A percentile compares a stretch with the other conserved stretches of the same genome.
Evolutionary conservation across 176 grass and related monocot species (phyloP).

Genomic region (Eragrostis curvula): DNA sequence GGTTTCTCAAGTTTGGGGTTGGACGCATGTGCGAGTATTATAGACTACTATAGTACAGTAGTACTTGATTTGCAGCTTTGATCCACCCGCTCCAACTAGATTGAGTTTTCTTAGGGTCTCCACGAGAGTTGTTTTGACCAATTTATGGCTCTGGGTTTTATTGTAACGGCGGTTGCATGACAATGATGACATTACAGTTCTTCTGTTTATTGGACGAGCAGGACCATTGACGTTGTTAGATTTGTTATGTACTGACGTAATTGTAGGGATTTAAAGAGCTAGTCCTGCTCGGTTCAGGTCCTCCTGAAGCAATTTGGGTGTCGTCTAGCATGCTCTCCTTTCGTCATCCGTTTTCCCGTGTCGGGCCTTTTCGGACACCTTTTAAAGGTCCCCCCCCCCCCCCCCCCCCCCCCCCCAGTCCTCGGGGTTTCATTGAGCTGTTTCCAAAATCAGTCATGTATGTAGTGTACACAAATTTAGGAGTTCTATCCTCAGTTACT

Average conservation of each 20-base stretch:
- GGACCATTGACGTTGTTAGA: not conserved
- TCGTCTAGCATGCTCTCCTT: not conserved
- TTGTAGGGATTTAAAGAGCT: not conserved
- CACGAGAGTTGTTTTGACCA: not conserved
- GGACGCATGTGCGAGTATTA: not conserved
- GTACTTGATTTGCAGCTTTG: not conserved
- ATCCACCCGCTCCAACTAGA: not conserved
- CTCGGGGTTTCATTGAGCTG: not conserved
- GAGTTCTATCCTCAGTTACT: not conserved
- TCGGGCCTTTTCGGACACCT: not conserved
- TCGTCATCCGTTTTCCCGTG: not conserved
- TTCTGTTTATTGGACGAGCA: not conserved
- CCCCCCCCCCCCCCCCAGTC: too few relatives aligned
- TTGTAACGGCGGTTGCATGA: not conserved
- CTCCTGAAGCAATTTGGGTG: not conserved
- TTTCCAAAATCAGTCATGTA: not conserved
- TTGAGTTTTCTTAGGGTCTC: not conserved
- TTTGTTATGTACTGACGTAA: not conserved
- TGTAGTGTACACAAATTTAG: not conserved
- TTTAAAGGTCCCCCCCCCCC: not conserved
- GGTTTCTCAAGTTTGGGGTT: not conserved
- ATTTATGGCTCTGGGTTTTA: not conserved
- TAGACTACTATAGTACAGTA: not conserved
- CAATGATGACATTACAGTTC: not conserved
- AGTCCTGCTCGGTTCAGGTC: not conserved